Percentiles rank a stretch among this genome's conserved stretches.
phyloP scores from a whole-genome alignment of 2,329 filamentous ascomycete species.

The Fusarium stilboides region DNA sequence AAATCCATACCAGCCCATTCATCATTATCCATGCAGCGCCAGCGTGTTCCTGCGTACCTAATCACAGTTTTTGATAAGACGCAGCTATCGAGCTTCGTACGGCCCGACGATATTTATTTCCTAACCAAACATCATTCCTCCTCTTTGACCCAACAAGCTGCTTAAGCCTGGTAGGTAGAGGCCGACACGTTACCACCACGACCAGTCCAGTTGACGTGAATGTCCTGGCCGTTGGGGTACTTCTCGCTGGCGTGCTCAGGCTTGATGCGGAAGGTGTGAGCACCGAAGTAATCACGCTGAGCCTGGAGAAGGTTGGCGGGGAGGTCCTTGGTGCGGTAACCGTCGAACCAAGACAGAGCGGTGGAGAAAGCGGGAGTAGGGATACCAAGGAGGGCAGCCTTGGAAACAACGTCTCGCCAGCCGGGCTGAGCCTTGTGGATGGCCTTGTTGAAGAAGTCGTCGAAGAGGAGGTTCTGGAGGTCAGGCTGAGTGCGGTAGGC shows the following conservation, averaged over 20 bases:
- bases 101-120: slow-evolving; percentile 44
- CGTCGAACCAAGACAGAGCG: slow-evolving; percentile 98
- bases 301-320: slow-evolving; percentile 99
- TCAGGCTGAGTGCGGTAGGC: slow-evolving; percentile 96
- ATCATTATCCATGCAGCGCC: slow-evolving; percentile 50
- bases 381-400: slow-evolving; percentile 94
- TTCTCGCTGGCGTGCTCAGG: slow-evolving; percentile 82
- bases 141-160: slow-evolving; percentile 14
- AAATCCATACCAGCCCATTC: slow-evolving; percentile 46
- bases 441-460: slow-evolving; percentile 99
- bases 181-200: slow-evolving; percentile 97
- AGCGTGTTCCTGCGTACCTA: slow-evolving; percentile 43
- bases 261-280: slow-evolving; percentile 92
- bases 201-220: slow-evolving; percentile 99
- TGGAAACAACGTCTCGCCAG: slow-evolving; percentile 92
- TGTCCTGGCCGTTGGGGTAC: slow-evolving; percentile 88
- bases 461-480: slow-evolving; percentile 97
- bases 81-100: slow-evolving; percentile 42
- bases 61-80: slow-evolving; percentile 44
- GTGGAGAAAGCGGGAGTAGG: slow-evolving; percentile 97
- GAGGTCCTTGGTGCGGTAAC: slow-evolving; percentile 96
- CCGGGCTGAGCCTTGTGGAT: slow-evolving; percentile 96
- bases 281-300: slow-evolving; percentile 99
- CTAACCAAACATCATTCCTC: slow-evolving; percentile 28
- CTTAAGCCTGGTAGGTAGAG: slow-evolving; percentile 96